Conservation (phyloP, 345 rosid genomes). For the Syzygium aromaticum region DNA sequence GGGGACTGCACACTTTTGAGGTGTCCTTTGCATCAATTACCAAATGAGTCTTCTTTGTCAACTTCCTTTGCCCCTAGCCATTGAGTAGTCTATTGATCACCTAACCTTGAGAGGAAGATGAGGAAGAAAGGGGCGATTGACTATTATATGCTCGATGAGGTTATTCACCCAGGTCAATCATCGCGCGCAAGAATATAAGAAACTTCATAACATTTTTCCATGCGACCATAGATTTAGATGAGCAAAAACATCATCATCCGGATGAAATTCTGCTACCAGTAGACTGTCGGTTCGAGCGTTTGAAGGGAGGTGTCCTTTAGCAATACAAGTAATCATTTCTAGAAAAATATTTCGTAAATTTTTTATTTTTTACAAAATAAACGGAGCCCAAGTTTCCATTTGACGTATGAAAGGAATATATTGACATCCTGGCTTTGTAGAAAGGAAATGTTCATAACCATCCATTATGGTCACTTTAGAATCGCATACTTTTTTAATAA, state of each 20-base stretch:
- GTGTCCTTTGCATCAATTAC: not conserved
- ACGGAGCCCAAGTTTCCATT: not conserved
- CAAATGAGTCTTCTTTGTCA: not conserved
- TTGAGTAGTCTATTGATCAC: not conserved
- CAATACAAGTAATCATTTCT: not conserved
- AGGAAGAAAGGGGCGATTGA: not conserved
- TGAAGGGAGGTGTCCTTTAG: not conserved
- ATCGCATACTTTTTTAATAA: not conserved
- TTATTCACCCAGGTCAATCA: not conserved
- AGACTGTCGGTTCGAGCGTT: not conserved
- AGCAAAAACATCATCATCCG: not conserved
- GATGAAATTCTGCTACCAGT: not conserved
- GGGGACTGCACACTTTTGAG: not conserved
- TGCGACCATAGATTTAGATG: not conserved
- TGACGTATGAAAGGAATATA: not conserved
- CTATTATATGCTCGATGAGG: not conserved
- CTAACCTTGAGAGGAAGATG: not conserved
- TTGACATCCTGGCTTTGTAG: not conserved
- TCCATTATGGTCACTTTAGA: not conserved
- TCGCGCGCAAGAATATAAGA: not conserved
- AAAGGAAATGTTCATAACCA: not conserved
- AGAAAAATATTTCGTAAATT: not conserved
- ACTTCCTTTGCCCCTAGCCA: not conserved
- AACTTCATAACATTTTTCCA: not conserved
- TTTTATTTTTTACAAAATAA: not conserved